Evolutionary conservation across 164 flowering plant genomes (phyloP).

Genomic region (Houttuynia cordata): DNA sequence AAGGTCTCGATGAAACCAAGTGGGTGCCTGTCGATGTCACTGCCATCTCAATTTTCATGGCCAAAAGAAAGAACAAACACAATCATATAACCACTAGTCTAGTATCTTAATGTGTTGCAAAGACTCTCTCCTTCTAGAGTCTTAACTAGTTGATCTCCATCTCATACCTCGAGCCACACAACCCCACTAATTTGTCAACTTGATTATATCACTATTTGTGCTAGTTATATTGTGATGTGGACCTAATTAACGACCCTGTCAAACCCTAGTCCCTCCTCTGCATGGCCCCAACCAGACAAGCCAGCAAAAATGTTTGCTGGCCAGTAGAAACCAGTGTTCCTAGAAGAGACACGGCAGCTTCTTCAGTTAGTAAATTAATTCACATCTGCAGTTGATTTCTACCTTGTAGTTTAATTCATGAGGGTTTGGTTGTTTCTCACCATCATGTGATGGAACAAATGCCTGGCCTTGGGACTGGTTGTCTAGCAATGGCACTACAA

Average conservation of each 20-base stretch:
- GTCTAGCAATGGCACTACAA: not conserved
- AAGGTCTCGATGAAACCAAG: conserved; percentile 1
- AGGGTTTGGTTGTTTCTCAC: not conserved
- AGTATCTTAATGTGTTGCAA: not conserved
- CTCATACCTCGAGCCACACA: conserved; percentile 15
- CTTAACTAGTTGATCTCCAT: conserved; percentile 3
- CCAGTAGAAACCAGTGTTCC: not conserved
- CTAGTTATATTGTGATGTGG: not conserved
- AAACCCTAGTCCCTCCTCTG: not conserved
- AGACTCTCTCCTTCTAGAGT: not conserved
- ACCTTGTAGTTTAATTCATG: not conserved
- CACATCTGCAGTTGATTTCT: not conserved
- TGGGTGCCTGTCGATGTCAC: not conserved
- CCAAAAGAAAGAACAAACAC: not conserved
- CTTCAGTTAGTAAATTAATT: too few relatives aligned
- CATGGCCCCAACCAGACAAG: conserved; percentile 1
- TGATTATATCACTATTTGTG: not conserved
- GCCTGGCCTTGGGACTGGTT: not conserved
- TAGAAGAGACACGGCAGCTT: too few relatives aligned
- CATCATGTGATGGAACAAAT: not conserved
- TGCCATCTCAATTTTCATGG: not conserved
- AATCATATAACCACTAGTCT: too few relatives aligned
- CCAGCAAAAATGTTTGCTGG: not conserved
- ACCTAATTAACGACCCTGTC: conserved; percentile 3
- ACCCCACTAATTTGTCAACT: conserved; percentile 2